Evolutionary conservation across 768 basidiomycete genomes (phyloP).

Genomic region (Polyporus arcularius): DNA sequence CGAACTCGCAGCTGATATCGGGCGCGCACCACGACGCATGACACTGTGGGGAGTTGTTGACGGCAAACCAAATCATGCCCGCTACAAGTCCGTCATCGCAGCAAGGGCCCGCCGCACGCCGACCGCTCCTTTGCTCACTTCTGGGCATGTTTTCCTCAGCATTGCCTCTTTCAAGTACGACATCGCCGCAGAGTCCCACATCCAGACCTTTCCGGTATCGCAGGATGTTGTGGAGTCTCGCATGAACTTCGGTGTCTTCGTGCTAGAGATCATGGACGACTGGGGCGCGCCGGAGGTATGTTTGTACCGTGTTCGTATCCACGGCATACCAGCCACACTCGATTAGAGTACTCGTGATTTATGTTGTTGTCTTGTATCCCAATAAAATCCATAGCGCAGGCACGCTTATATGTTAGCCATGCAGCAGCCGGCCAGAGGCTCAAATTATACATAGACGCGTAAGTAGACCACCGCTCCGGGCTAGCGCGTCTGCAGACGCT

Average conservation of each 20-base stretch:
- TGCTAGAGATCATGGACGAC: neutral
- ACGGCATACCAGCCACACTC: neutral
- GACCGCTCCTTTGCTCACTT: neutral
- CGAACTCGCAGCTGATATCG: neutral
- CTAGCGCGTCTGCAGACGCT: too few species aligned
- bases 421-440: too few species aligned
- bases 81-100: neutral
- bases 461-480: too few species aligned
- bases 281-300: neutral
- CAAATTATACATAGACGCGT: too few species aligned
- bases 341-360: too few species aligned
- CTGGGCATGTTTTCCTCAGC: neutral
- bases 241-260: slow-evolving; percentile 4
- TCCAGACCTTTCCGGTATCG: neutral
- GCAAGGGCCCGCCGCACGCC: neutral
- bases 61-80: neutral
- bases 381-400: too few species aligned
- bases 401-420: too few species aligned
- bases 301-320: slow-evolving; percentile 3
- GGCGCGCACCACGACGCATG: neutral
- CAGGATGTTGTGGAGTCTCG: neutral
- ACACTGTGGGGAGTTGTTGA: neutral
- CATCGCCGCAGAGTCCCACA: neutral
- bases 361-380: too few species aligned
- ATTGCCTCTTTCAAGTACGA: slow-evolving; percentile 1